phyloP scores from a whole-genome alignment of 139 green algal genomes.

The Chlorella vulgaris region DNA sequence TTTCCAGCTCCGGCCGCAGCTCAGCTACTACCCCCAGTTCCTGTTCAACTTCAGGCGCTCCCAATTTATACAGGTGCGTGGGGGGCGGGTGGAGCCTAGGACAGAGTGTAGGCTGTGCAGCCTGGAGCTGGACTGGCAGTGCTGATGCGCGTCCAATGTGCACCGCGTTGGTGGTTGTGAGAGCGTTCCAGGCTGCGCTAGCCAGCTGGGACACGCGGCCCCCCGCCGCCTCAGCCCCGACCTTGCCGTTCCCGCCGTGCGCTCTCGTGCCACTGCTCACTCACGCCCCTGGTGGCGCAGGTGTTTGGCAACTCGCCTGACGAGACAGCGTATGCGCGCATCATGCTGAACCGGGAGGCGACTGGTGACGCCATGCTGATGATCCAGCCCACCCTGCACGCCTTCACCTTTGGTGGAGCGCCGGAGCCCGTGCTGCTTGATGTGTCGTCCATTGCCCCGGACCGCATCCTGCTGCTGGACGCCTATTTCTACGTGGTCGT shows the following conservation, averaged over 20 bases:
- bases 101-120: background rate
- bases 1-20: slow-evolving; percentile 87
- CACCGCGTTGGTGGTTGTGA: background rate
- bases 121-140: too few relatives aligned
- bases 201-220: too few relatives aligned
- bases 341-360: slow-evolving; percentile 85
- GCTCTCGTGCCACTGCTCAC: too few relatives aligned
- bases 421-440: slow-evolving; percentile 95
- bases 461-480: slow-evolving; percentile 96
- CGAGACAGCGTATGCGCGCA: slow-evolving; percentile 94
- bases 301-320: slow-evolving; percentile 97
- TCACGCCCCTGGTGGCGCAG: too few relatives aligned
- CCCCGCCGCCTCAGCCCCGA: too few relatives aligned
- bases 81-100: background rate
- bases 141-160: background rate
- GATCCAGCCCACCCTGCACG: slow-evolving; percentile 68
- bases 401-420: slow-evolving; percentile 30
- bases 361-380: slow-evolving; percentile 90
- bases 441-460: slow-evolving; percentile 90
- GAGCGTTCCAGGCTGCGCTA: background rate
- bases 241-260: too few relatives aligned
- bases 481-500: slow-evolving; percentile 97
- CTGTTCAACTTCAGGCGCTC: slow-evolving; percentile 98
- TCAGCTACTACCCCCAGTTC: slow-evolving; percentile 98
- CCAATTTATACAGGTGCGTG: slow-evolving; percentile 91